These are phyloP conservation scores for Colletotrichum sp. DNA, from an alignment of 2,329 filamentous ascomycete species.

Conservation along the genomic window DNA sequence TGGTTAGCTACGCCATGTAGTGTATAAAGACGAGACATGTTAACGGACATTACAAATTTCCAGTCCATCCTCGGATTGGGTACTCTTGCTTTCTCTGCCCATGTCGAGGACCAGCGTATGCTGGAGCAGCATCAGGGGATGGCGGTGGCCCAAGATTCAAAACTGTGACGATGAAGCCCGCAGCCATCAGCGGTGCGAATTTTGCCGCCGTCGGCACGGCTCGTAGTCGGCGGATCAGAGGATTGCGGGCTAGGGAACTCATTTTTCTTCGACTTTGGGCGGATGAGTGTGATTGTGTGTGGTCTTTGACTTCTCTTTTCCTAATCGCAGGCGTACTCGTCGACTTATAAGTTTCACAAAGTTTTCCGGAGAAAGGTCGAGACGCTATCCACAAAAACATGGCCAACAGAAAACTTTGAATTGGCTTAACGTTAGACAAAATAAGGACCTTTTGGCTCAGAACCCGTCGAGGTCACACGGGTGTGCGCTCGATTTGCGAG, in stretches of 20 bases:
- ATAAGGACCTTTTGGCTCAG: not conserved
- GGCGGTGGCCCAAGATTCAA: not conserved
- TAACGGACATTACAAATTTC: not conserved
- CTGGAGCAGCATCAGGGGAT: not conserved
- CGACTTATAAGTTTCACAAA: not conserved
- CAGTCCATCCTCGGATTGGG: not conserved
- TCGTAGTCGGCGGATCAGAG: not conserved
- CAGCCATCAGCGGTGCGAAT: not conserved
- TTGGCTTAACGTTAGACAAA: not conserved
- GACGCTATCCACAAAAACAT: not conserved
- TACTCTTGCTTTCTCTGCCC: not conserved
- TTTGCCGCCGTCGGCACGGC: not conserved
- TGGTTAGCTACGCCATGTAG: rapidly evolving
- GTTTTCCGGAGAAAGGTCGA: not conserved
- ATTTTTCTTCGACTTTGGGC: not conserved
- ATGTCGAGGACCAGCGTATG: not conserved
- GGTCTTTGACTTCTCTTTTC: not conserved
- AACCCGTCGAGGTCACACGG: not conserved
- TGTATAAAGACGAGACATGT: not conserved
- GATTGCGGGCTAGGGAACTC: not conserved
- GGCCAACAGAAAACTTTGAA: not conserved
- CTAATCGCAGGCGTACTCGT: not conserved
- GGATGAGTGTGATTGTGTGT: not conserved
- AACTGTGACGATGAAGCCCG: not conserved
- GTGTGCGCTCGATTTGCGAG: not conserved